Conservation (phyloP, 139 green algal species). For the Coccomyxa sp. region DNA sequence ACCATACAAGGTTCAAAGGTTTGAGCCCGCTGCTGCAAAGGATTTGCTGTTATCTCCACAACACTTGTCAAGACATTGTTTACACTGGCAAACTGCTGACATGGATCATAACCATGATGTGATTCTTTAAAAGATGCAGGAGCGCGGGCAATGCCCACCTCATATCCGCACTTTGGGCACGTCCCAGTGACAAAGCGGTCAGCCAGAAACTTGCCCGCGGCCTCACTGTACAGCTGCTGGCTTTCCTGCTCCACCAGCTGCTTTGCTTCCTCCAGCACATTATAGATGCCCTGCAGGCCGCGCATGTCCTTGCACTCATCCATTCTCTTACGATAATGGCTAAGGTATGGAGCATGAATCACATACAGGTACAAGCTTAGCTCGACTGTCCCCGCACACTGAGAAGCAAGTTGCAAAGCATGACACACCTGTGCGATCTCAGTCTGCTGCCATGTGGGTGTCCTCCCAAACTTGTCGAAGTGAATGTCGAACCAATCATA, state of each 20-base stretch:
- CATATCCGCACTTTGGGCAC: slow-evolving; percentile 93
- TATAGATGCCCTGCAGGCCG: slow-evolving; percentile 56
- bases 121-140: too few relatives aligned
- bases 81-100: not conserved
- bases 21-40: too few relatives aligned
- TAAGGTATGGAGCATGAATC: not conserved
- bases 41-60: not conserved
- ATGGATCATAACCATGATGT: not conserved
- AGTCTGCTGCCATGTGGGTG: slow-evolving; percentile 76
- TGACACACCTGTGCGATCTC: slow-evolving; percentile 54
- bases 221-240: slow-evolving; percentile 85
- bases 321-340: not conserved
- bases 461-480: slow-evolving; percentile 95
- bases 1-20: not conserved
- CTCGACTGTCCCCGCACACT: too few relatives aligned
- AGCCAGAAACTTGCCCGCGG: slow-evolving; percentile 86
- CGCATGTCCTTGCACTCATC: not conserved
- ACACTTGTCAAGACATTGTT: not conserved
- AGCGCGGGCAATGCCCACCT: slow-evolving; percentile 26
- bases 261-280: slow-evolving; percentile 35
- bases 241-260: slow-evolving; percentile 62
- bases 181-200: slow-evolving; percentile 92
- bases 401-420: not conserved
- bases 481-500: slow-evolving; percentile 97
- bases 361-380: too few relatives aligned